Conservation (phyloP, 140 eudicot species). For the Bidens hawaiensis region DNA sequence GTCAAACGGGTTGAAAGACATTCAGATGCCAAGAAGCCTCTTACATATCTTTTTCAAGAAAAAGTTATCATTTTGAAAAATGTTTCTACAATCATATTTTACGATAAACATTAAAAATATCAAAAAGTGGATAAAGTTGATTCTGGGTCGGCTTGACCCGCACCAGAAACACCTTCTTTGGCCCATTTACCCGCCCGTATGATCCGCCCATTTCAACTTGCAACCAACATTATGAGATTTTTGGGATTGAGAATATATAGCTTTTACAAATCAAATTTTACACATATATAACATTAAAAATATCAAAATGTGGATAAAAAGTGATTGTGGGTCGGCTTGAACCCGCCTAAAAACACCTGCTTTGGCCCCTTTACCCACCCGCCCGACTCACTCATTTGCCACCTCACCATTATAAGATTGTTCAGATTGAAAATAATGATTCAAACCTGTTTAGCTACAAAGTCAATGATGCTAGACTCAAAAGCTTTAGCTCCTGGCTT, state of each 20-base stretch:
- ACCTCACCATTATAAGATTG: background rate
- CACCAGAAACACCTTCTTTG: background rate
- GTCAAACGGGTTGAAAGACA: conserved; percentile 2
- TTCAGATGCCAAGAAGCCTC: background rate
- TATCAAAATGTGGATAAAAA: background rate
- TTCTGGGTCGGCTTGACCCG: background rate
- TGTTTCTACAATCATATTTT: background rate
- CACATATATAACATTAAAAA: background rate
- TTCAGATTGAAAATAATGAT: background rate
- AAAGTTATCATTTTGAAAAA: background rate
- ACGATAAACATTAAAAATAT: background rate
- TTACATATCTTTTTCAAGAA: background rate
- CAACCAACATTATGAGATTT: background rate
- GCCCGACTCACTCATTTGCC: background rate
- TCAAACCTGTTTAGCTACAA: conserved; percentile 62
- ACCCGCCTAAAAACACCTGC: background rate
- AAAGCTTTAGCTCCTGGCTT: conserved; percentile 41
- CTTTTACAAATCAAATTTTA: background rate
- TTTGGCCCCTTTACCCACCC: background rate
- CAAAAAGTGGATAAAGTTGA: background rate
- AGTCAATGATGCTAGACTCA: conserved; percentile 40
- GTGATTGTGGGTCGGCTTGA: background rate
- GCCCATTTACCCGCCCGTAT: background rate
- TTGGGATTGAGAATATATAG: background rate
- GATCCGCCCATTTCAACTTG: background rate